These are phyloP conservation scores for Fusarium mexicanum DNA, from an alignment of 2,329 filamentous ascomycete genomes.

Conservation along the genomic window DNA sequence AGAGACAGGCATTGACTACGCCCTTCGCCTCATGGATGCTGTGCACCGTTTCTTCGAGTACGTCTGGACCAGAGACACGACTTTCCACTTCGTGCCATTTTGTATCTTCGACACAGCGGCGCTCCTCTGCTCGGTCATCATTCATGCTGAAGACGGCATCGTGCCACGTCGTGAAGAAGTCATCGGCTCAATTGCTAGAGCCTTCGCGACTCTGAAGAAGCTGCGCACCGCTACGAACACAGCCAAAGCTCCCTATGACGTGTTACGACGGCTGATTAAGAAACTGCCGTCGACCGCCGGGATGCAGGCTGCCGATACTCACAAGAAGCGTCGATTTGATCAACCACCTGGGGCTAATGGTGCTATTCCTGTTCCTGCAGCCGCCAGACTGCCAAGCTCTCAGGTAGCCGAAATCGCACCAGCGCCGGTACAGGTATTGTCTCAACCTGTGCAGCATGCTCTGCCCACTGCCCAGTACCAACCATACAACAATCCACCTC, in stretches of 20 bases:
- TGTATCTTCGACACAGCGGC: slow-evolving; percentile 23
- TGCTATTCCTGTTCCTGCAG: background rate
- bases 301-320: background rate
- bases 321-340: slow-evolving; percentile 14
- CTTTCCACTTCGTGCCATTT: slow-evolving; percentile 19
- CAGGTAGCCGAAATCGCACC: background rate
- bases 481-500: background rate
- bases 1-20: slow-evolving; percentile 12
- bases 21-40: slow-evolving; percentile 1
- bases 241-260: slow-evolving; percentile 22
- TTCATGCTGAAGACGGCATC: slow-evolving; percentile 1
- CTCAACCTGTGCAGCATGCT: background rate
- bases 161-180: slow-evolving; percentile 8
- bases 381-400: background rate
- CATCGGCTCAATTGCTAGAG: background rate
- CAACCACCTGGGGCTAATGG: background rate
- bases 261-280: slow-evolving; percentile 22
- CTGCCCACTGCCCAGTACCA: background rate
- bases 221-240: slow-evolving; percentile 15
- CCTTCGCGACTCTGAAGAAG: slow-evolving; percentile 18
- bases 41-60: slow-evolving; percentile 20
- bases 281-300: slow-evolving; percentile 5
- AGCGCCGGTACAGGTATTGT: background rate
- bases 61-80: slow-evolving; percentile 22
- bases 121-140: slow-evolving; percentile 9